Conservation (phyloP, 352 stramenopile genomes). For the Pythium periplocum region DNA sequence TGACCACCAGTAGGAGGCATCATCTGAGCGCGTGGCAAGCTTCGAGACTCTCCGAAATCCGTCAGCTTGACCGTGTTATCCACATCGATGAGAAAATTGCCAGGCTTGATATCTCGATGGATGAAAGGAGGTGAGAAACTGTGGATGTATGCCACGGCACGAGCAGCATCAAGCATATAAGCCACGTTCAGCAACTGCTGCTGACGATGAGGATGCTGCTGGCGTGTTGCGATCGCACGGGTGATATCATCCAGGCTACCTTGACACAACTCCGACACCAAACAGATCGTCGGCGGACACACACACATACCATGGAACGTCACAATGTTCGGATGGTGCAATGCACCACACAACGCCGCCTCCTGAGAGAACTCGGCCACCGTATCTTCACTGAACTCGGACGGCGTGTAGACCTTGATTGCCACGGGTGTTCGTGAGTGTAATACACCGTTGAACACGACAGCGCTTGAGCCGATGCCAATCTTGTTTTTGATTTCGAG, state of each 20-base stretch:
- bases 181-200: slow-evolving; percentile 30
- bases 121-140: slow-evolving; percentile 68
- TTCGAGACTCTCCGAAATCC: slow-evolving; percentile 62
- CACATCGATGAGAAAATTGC: slow-evolving; percentile 64
- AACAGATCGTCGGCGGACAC: slow-evolving; percentile 39
- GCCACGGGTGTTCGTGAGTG: slow-evolving; percentile 27
- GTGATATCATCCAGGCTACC: slow-evolving; percentile 29
- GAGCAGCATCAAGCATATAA: slow-evolving; percentile 29
- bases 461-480: slow-evolving; percentile 29
- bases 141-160: slow-evolving; percentile 67
- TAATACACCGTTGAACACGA: slow-evolving; percentile 39
- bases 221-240: slow-evolving; percentile 26
- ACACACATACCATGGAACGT: slow-evolving; percentile 53
- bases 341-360: slow-evolving; percentile 28
- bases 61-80: slow-evolving; percentile 56
- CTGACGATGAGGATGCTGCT: slow-evolving; percentile 36
- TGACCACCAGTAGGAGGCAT: too few species aligned
- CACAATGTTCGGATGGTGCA: slow-evolving; percentile 46
- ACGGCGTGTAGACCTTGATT: slow-evolving; percentile 55
- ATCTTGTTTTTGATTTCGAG: slow-evolving; percentile 35
- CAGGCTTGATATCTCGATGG: slow-evolving; percentile 71
- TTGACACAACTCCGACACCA: slow-evolving; percentile 51
- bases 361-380: slow-evolving; percentile 42
- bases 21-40: slow-evolving; percentile 32
- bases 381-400: slow-evolving; percentile 34